A percentile compares a stretch with the other conserved stretches of the same genome.
Evolutionary conservation across 305 asterid genomes (phyloP).

Genomic region (Fraxinus sp.): DNA sequence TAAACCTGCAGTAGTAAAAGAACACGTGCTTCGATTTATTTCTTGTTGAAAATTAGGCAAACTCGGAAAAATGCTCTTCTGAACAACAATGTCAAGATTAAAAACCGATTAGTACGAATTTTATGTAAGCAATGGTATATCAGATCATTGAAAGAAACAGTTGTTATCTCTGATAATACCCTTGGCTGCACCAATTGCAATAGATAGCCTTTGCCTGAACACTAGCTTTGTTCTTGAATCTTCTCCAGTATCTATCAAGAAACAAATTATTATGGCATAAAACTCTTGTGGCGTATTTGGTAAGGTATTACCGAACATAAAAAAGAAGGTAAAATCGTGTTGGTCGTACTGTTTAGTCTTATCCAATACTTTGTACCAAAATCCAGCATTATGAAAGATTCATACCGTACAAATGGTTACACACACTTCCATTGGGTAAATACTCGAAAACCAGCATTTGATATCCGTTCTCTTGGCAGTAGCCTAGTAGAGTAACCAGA

Average conservation of each 20-base stretch:
- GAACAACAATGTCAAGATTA: not conserved
- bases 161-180: slow-evolving; percentile 34
- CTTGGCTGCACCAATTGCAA: slow-evolving; percentile 73
- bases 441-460: slow-evolving; percentile 72
- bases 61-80: not conserved
- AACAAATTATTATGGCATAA: not conserved
- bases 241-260: not conserved
- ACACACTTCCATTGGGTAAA: slow-evolving; percentile 63
- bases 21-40: not conserved
- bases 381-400: not conserved
- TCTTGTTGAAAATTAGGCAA: not conserved
- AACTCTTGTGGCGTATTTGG: not conserved
- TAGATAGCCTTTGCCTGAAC: slow-evolving; percentile 53
- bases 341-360: not conserved
- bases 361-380: not conserved
- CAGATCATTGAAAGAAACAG: not conserved
- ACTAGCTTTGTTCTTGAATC: not conserved
- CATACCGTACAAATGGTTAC: slow-evolving; percentile 63
- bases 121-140: not conserved
- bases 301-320: not conserved
- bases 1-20: slow-evolving; percentile 45
- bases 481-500: slow-evolving; percentile 62
- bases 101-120: not conserved
- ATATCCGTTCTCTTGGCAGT: slow-evolving; percentile 59
- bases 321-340: not conserved